Evolutionary conservation across 2,329 filamentous ascomycete genomes (phyloP), one percentile per base, ranked within the genome.

Genomic region (Sphaceloma murrayae): DNA sequence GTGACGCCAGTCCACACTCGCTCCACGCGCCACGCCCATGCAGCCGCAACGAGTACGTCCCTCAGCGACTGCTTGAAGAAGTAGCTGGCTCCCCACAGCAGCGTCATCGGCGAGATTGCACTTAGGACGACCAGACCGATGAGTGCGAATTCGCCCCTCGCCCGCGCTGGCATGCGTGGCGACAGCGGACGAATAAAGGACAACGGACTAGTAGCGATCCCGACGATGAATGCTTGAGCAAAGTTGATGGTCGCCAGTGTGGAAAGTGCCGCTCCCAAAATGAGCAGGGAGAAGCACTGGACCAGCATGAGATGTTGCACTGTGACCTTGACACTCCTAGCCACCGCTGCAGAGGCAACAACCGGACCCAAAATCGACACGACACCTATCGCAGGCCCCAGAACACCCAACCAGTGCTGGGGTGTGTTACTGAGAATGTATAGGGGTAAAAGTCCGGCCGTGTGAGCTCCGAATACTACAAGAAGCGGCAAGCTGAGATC

Each of bases 211-310:
- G 85, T 78, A 34, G 89, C 67, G 2, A 96, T 67, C 27, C 91
- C 91, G 40, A 95, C 70, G 27, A 94, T 69, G 58, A 96, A 81
- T 36, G 86, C 80, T 10, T 95, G 78, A 2, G 83, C 87, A 70
- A 98, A 98, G 65, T 98, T 98, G 42, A 98, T 75, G 0, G 89
- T 98, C 2, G 91, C 89, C 9, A 98, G 80, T 1, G 88, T 82
- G 9, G 88, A 88, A 51, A 98, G 78, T 55, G 86, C 88, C 69
- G 95, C 85, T 55, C 91, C 91, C 0, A 96, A 75, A 7, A 94
- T 71, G 9, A 98, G 77, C n/a, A 96, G 76, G 4, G 87, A 94
- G 67, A 96, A 87, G 47, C 82, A 91, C 60, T 93, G 88, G 51
- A 87, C 78, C 42, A 95, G 75, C 36, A 79, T 75, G 56, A 82